These are phyloP conservation scores for Colletotrichum sansevieriae DNA, from an alignment of 2,329 filamentous ascomycete species.

Conservation along the genomic window DNA sequence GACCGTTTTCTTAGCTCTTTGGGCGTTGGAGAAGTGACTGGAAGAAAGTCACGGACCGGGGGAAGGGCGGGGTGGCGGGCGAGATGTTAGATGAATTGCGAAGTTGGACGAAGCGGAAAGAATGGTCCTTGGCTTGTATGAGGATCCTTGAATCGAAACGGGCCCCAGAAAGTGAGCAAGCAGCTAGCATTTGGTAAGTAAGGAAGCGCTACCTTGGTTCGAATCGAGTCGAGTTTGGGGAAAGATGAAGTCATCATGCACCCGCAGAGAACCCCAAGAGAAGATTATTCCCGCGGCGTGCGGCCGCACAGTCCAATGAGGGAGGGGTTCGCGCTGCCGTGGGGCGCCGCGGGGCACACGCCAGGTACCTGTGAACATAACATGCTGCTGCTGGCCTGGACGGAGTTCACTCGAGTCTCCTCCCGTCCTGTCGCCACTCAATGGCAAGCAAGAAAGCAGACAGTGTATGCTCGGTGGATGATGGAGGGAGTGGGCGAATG, in stretches of 20 bases:
- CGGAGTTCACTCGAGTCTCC: not conserved
- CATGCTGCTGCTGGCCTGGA: not conserved
- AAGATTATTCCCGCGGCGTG: slow-evolving; percentile 25
- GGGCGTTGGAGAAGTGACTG: slow-evolving; percentile 9
- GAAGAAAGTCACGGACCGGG: not conserved
- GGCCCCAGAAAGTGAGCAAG: not conserved
- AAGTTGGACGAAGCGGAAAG: not conserved
- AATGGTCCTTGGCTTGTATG: not conserved
- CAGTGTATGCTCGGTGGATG: not conserved
- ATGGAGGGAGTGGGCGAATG: not conserved
- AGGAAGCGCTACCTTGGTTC: not conserved
- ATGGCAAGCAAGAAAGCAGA: too few species aligned
- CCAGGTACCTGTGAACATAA: not conserved
- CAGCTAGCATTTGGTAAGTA: not conserved
- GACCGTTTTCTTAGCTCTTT: not conserved
- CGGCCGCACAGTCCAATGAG: slow-evolving; percentile 32
- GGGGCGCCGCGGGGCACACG: not conserved
- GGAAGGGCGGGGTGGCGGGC: not conserved
- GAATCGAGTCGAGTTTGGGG: not conserved
- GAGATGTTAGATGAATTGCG: not conserved
- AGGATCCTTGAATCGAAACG: not conserved
- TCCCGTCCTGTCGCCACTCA: not conserved
- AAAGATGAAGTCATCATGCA: slow-evolving; percentile 33
- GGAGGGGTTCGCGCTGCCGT: slow-evolving; percentile 10
- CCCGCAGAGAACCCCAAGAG: slow-evolving; percentile 3